Conservation (phyloP, 169 alveolate species). For the Theileria equi region DNA sequence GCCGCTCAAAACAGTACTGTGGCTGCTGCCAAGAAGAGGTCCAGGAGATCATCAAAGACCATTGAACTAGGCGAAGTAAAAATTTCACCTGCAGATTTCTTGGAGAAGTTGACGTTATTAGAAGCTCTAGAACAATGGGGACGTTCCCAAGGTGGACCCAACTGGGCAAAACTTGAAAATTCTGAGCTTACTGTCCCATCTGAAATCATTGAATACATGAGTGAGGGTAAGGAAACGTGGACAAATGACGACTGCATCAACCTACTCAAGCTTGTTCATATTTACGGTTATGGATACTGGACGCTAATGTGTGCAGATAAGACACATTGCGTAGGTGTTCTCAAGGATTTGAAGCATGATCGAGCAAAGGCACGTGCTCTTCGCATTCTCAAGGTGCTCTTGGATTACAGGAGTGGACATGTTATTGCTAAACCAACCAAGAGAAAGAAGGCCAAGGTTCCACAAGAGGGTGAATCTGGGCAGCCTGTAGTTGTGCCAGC, state of each 20-base stretch:
- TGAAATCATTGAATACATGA: slow-evolving; percentile 40
- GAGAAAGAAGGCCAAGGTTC: neutral
- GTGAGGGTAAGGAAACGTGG: slow-evolving; percentile 77
- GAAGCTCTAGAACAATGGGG: slow-evolving; percentile 64
- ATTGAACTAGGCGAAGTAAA: slow-evolving; percentile 68
- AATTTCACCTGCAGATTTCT: slow-evolving; percentile 64
- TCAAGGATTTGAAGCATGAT: slow-evolving; percentile 74
- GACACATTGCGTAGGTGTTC: slow-evolving; percentile 67
- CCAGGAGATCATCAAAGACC: slow-evolving; percentile 17
- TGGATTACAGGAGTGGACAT: no score
- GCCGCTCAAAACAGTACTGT: no score
- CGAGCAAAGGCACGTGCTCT: slow-evolving; percentile 73
- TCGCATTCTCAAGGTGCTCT: slow-evolving; percentile 70
- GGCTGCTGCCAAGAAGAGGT: slow-evolving; percentile 14
- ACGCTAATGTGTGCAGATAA: slow-evolving; percentile 79
- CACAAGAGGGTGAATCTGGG: neutral
- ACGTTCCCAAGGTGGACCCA: slow-evolving; percentile 48
- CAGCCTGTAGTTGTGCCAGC: neutral
- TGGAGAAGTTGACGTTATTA: slow-evolving; percentile 69
- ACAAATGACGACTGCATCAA: slow-evolving; percentile 73
- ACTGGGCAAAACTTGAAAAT: slow-evolving; percentile 41
- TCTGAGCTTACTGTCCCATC: slow-evolving; percentile 26
- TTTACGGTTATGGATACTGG: slow-evolving; percentile 86
- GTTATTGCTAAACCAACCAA: neutral
- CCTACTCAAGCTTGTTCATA: slow-evolving; percentile 80